These are phyloP conservation scores for Trichoderma asperellum DNA, from an alignment of 2,329 filamentous ascomycete species.

Conservation along the genomic window DNA sequence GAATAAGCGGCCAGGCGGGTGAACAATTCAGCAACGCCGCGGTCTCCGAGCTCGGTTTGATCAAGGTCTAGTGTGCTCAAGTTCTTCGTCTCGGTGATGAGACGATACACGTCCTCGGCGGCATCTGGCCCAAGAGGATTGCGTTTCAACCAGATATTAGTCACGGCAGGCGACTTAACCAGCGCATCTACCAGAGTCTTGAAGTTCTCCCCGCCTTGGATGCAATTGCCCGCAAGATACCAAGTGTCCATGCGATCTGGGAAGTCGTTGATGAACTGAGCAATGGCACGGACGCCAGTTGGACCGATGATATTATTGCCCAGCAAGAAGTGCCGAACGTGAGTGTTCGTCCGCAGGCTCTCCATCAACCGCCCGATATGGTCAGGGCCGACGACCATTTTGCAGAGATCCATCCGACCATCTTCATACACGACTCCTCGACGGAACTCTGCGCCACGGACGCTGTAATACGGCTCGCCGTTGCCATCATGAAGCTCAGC, in stretches of 20 bases:
- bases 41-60: conserved; percentile 55
- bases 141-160: conserved; percentile 58
- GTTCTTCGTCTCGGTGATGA: conserved; percentile 49
- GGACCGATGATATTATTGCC: conserved; percentile 60
- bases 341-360: conserved; percentile 51
- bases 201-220: conserved; percentile 48
- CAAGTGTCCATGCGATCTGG: conserved; percentile 57
- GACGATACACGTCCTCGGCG: conserved; percentile 47
- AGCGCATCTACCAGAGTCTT: conserved; percentile 50
- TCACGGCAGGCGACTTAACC: conserved; percentile 48
- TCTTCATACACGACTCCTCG: conserved; percentile 54
- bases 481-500: conserved; percentile 41
- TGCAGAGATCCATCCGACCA: conserved; percentile 58
- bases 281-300: conserved; percentile 50
- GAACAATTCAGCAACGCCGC: conserved; percentile 51
- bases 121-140: conserved; percentile 52
- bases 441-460: conserved; percentile 43
- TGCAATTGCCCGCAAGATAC: conserved; percentile 60
- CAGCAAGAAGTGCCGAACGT: conserved; percentile 56
- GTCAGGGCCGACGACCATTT: conserved; percentile 57
- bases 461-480: conserved; percentile 45
- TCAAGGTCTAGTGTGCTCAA: conserved; percentile 58
- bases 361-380: conserved; percentile 56
- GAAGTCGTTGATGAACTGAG: conserved; percentile 49
- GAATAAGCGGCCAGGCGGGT: conserved; percentile 41